Evolutionary conservation across 2,329 filamentous ascomycete genomes (phyloP).

Genomic region (Gaeumannomyces tritici): DNA sequence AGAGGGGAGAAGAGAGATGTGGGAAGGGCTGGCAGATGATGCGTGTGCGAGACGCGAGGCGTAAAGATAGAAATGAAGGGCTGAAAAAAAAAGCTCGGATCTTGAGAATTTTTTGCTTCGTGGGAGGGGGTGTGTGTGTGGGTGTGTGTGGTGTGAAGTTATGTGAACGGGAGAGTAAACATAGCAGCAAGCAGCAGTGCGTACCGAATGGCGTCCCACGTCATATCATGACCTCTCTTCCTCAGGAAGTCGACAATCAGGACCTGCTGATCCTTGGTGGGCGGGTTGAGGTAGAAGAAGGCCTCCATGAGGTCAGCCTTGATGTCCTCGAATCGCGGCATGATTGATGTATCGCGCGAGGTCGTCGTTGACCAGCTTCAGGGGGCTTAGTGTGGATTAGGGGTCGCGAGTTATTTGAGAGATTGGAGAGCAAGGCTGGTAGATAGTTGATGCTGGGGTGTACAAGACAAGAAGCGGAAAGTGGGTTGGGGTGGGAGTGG

Average conservation of each 20-base stretch:
- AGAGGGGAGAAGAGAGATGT: not conserved
- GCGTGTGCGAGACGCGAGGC: no score
- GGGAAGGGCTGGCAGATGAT: not conserved
- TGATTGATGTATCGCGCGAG: not conserved
- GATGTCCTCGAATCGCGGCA: slow-evolving; percentile 4
- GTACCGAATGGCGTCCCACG: slow-evolving; percentile 16
- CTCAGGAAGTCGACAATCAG: slow-evolving; percentile 9
- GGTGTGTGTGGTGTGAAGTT: no score
- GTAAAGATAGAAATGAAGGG: not conserved
- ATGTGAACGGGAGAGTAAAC: not conserved
- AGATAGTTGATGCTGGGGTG: slow-evolving; percentile 6
- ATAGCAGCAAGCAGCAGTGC: no score
- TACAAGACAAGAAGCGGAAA: no score
- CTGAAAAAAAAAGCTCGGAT: no score
- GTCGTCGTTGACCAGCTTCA: not conserved
- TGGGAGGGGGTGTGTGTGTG: no score
- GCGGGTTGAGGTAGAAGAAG: slow-evolving; percentile 4
- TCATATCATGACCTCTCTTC: slow-evolving; percentile 11
- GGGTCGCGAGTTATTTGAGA: not conserved
- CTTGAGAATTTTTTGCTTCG: no score
- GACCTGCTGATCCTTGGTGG: slow-evolving; percentile 9
- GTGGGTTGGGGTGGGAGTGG: slow-evolving; percentile 11
- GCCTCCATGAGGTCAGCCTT: slow-evolving; percentile 11
- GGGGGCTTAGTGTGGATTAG: not conserved
- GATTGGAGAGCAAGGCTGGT: slow-evolving; percentile 11